Evolutionary conservation across 768 basidiomycete species (phyloP).

Genomic region (Ramaria rubella): DNA sequence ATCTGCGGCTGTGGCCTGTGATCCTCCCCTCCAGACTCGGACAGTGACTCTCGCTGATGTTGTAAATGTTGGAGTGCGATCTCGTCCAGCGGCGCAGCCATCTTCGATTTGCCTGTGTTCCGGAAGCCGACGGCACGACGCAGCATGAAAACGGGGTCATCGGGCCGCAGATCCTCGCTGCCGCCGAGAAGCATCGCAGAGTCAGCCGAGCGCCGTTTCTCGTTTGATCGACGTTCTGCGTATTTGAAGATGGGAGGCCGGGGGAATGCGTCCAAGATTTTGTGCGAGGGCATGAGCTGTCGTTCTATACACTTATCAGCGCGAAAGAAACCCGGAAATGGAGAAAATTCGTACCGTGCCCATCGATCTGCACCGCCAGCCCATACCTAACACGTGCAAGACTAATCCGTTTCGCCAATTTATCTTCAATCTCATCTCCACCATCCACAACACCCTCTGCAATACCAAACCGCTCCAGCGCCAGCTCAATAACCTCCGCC

Average conservation of each 20-base stretch:
- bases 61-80: constrained; percentile 64
- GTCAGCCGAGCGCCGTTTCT: constrained; percentile 85
- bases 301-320: constrained; percentile 40
- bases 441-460: constrained; percentile 97
- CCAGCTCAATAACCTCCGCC: constrained; percentile 91
- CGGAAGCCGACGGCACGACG: constrained; percentile 77
- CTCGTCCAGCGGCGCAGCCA: constrained; percentile 77
- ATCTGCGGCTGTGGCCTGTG: constrained; percentile 31
- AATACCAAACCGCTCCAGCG: constrained; percentile 90
- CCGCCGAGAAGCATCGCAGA: constrained; percentile 63
- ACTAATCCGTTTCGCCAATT: constrained; percentile 74
- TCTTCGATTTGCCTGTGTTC: constrained; percentile 53
- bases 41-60: constrained; percentile 52
- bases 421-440: constrained; percentile 96
- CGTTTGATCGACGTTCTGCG: constrained; percentile 51
- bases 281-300: constrained; percentile 71
- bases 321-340: constrained; percentile 9
- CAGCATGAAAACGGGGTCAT: constrained; percentile 87
- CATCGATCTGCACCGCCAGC: constrained; percentile 51
- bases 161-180: constrained; percentile 64
- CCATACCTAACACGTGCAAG: constrained; percentile 74
- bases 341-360: constrained; percentile 49
- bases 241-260: constrained; percentile 66
- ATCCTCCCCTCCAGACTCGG: constrained; percentile 39
- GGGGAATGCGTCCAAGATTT: constrained; percentile 76